phyloP scores from a whole-genome alignment of 1,284 basidiomycete genomes.

The Puccinia triticina region DNA sequence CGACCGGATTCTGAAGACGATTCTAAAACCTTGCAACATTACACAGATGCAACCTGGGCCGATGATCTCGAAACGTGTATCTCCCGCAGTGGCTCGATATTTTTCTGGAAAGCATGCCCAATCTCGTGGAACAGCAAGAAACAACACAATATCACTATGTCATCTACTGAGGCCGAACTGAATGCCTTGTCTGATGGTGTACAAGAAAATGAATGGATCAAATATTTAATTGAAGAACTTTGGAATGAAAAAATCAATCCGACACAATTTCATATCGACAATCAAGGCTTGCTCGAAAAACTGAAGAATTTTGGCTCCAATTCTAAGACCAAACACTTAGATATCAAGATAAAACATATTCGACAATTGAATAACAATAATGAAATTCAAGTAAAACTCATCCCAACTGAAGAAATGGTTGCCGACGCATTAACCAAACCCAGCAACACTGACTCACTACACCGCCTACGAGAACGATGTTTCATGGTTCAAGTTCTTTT shows the following conservation, averaged over 20 bases:
- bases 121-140: neutral
- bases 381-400: neutral
- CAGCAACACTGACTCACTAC: neutral
- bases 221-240: neutral
- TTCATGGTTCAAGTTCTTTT: neutral
- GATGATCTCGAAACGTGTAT: neutral
- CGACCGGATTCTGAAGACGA: no score
- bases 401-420: neutral
- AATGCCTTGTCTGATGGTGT: neutral
- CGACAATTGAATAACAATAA: neutral
- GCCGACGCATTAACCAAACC: neutral
- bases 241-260: neutral
- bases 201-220: constrained; percentile 1
- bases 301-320: constrained; percentile 12
- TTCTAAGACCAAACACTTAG: neutral
- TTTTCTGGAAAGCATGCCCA: constrained; percentile 1
- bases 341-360: constrained; percentile 1
- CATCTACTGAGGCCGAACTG: neutral
- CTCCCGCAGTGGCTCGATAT: neutral
- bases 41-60: neutral
- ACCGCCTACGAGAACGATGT: neutral
- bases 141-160: neutral
- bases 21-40: neutral
- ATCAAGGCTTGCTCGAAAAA: neutral
- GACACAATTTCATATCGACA: neutral